Base-by-base conservation (phyloP, 2,329 filamentous ascomycete genomes). In the Exophiala sideris region DNA sequence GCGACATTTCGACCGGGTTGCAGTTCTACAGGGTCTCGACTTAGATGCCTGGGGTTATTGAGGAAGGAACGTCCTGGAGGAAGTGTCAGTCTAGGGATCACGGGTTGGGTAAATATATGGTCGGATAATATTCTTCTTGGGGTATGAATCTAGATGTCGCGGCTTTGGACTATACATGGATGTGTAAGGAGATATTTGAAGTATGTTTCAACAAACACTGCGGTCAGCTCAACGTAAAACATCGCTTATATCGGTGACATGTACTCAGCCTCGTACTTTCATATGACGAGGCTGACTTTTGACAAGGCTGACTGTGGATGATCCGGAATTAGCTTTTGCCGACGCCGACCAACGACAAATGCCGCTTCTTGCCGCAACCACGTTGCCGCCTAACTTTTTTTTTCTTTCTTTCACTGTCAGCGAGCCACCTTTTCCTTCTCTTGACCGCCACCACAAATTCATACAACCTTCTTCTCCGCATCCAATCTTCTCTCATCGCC, bases 1-100 rank as follows among this genome's bases (percentile, higher is more conserved):
- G 72, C 12, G 54, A 58, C 36, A 55, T 62, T 12, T 39, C 39
- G 18, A 59, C 54, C 24, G 56, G 59, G 10, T 44, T 61, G 45
- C 56, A 57, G 35, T 61, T 61, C 41, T 53, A 55, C 21, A 21
- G 59, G 16, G 50, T 61, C 36, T 60, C 57, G 36, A 60, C 18
- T 44, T 44, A 24, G 29, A 38, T 16, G 11, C 11, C 10, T 38
- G 35, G 5, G 35, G 35, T 11, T 38, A 42, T 24, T 56, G 39
- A 47, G 41, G 11, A 32, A 7, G 12, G 32, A 24, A 44, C 24
- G 24, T 7, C 14, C n/a, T 12, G 18, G 12, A 42, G n/a, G 36
- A 11, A 7, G 36, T 39, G 10, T 2, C n/a, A 10, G 44, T 6
- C 3, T 12, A 7, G 10, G 2, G 9, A 10, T n/a, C 29, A 10